A percentile compares a stretch with the other conserved stretches of the same genome.
Conservation (phyloP, 225 moss, liverwort and hornwort species). For the Lunularia cruciata region DNA sequence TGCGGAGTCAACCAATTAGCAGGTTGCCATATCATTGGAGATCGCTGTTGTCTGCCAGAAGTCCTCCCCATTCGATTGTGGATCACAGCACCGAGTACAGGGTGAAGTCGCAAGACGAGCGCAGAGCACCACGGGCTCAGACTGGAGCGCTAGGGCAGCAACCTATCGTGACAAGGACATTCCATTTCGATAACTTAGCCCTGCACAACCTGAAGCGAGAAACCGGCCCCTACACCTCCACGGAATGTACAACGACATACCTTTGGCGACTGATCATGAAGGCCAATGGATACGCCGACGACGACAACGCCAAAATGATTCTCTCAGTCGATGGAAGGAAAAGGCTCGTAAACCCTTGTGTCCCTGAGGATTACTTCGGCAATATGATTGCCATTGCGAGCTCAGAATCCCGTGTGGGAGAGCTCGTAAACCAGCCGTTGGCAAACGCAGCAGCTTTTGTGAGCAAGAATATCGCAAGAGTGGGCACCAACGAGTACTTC, state of each 20-base stretch:
- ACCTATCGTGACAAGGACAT: constrained; percentile 19
- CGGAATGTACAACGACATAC: constrained; percentile 21
- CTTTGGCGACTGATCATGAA: constrained; percentile 27
- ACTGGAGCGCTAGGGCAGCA: neutral
- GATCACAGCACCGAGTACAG: constrained; percentile 26
- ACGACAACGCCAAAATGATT: constrained; percentile 9
- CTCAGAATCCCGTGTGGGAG: constrained; percentile 8
- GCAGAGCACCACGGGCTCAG: neutral
- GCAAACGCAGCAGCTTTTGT: neutral
- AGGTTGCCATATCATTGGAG: constrained; percentile 19
- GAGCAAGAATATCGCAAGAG: neutral
- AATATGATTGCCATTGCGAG: constrained; percentile 24
- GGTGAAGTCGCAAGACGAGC: constrained; percentile 2
- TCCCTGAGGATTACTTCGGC: constrained; percentile 25
- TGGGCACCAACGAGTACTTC: constrained; percentile 19
- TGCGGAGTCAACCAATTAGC: constrained; percentile 10
- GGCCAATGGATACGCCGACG: constrained; percentile 12
- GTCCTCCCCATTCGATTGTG: neutral
- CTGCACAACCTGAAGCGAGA: constrained; percentile 5
- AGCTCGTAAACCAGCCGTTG: neutral
- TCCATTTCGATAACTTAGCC: constrained; percentile 18
- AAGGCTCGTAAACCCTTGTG: constrained; percentile 11
- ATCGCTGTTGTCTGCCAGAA: constrained; percentile 17
- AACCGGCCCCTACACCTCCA: constrained; percentile 17
- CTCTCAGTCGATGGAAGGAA: constrained; percentile 26